Conservation (phyloP, 805 yeast genomes). For the Candida montana region DNA sequence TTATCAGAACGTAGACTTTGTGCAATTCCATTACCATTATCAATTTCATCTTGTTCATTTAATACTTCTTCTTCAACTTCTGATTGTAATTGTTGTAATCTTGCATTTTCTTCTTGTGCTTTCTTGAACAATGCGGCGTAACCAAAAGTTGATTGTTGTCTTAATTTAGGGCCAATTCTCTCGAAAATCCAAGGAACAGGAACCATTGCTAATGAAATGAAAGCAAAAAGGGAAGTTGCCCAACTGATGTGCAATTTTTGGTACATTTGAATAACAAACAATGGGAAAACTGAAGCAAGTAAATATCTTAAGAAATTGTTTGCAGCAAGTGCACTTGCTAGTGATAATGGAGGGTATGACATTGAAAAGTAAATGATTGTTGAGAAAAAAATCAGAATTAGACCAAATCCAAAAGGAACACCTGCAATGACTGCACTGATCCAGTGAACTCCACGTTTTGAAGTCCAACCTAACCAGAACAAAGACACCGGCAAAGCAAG, state of each 20-base stretch:
- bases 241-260: conserved; percentile 63
- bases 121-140: conserved; percentile 46
- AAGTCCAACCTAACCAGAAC: conserved; percentile 83
- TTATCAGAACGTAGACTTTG: neutral
- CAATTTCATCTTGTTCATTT: conserved; percentile 3
- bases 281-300: conserved; percentile 74
- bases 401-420: conserved; percentile 70
- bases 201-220: conserved; percentile 61
- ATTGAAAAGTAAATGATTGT: conserved; percentile 63
- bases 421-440: conserved; percentile 75
- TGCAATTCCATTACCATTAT: neutral
- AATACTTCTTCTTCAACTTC: conserved; percentile 15
- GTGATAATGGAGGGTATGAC: conserved; percentile 67
- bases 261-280: conserved; percentile 84
- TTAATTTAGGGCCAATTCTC: conserved; percentile 50
- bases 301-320: conserved; percentile 74
- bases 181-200: conserved; percentile 74
- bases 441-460: conserved; percentile 60
- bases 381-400: conserved; percentile 66
- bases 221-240: conserved; percentile 68
- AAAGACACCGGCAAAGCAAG: conserved; percentile 59
- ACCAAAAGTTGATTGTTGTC: conserved; percentile 55
- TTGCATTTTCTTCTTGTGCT: conserved; percentile 27
- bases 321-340: conserved; percentile 89
- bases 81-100: conserved; percentile 11